Evolutionary conservation across 495 filamentous ascomycete genomes (phyloP).

Genomic region (Aspergillus diversus): DNA sequence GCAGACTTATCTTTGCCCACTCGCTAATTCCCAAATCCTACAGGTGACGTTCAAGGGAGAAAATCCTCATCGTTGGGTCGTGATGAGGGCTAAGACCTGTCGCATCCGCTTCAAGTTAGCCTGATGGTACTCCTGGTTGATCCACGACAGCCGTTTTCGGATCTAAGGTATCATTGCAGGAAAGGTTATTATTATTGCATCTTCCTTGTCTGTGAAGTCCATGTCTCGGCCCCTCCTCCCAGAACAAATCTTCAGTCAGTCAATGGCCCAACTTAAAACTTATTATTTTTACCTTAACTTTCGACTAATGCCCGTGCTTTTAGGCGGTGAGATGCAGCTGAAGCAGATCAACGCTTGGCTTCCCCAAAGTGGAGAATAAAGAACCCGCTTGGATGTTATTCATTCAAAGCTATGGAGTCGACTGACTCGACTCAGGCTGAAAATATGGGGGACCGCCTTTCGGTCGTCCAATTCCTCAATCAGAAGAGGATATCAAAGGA

Average conservation of each 20-base stretch:
- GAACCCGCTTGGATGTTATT: background rate
- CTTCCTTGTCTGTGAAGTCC: background rate
- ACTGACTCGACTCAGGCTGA: too few relatives aligned
- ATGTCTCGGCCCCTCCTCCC: background rate
- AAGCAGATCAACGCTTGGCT: background rate
- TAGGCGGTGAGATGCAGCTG: background rate
- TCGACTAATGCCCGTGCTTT: background rate
- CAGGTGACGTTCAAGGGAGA: background rate
- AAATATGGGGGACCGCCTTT: too few relatives aligned
- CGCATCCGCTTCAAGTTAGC: slow-evolving; percentile 13
- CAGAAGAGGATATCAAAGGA: too few relatives aligned
- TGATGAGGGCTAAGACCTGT: slow-evolving; percentile 19
- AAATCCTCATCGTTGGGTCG: slow-evolving; percentile 7
- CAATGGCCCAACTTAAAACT: background rate
- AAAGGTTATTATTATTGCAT: background rate
- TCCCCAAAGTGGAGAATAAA: background rate
- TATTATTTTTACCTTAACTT: background rate
- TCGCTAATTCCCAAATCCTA: background rate
- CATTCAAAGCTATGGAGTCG: too few relatives aligned
- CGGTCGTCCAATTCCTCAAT: too few relatives aligned
- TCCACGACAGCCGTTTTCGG: slow-evolving; percentile 1
- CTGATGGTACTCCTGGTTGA: background rate
- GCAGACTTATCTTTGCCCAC: background rate
- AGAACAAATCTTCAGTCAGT: background rate
- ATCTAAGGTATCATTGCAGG: slow-evolving; percentile 11